Base-by-base conservation (phyloP, 768 basidiomycete species). In the Sporobolomyces phaffii region DNA sequence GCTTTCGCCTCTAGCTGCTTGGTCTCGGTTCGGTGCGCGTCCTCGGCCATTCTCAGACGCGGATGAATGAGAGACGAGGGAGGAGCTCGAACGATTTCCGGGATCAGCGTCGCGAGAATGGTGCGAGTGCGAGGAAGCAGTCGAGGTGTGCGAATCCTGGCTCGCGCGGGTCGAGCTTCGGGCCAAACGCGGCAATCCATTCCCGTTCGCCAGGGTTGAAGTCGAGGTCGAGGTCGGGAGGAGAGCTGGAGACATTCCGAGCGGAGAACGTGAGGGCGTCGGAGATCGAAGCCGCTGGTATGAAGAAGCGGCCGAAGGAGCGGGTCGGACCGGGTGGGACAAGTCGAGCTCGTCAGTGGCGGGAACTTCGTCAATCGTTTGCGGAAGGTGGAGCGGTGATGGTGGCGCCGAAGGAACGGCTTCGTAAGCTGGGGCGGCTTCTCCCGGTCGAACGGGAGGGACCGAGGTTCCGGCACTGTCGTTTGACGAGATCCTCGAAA, bases 341-440 rank as follows among this genome's bases (percentile, higher is more conserved):
- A 56, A 20, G 38, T 64, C 58, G 44, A 54, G n/a, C 0, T 29
- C 22, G 15, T 40, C 33, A 52, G 26, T 22, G 1, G 43, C 24
- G 3, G 56, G 43, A 3, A 61, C 38, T 28, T 61, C 49, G 26
- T 51, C 49, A 36, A 26, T 26, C 17, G 38, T 36, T 26, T 38
- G 58, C 18, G 45, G 33, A n/a, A 28, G 48, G 17, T 41, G 62
- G 3, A 52, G 17, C 1, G 65, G 70, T 11, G 70, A 71, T 6
- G 43, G 13, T 4, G 65, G 62, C 0, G 36, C 36, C 0, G 70
- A 64, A 4, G 43, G 26, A 20, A 71, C 62, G 1, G 70, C 62
- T n/a, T 71, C 65, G 62, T 71, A 71, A 5, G 62, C 47, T 10
- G 70, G 70, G 2, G 70, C 64, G 0, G 59, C 47, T 47, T 67